These are phyloP conservation scores for Aegilops speltoides DNA, from an alignment of 176 grass and related monocot species.

Conservation along the genomic window DNA sequence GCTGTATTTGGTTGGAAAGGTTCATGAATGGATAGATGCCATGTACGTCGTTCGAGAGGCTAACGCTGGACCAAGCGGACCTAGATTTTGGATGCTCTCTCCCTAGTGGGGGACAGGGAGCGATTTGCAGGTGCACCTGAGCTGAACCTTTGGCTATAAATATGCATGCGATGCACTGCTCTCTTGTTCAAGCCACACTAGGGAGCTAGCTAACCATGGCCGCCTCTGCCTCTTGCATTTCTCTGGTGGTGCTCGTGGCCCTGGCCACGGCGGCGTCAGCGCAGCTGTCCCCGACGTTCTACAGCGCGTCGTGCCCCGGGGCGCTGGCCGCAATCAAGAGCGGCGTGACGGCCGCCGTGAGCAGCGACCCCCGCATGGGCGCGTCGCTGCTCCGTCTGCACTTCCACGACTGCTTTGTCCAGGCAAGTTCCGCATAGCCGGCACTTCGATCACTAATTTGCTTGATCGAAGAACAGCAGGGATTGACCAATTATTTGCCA, in stretches of 20 bases:
- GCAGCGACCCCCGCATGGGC: slow-evolving; percentile 51
- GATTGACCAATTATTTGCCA: neutral
- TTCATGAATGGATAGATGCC: no score
- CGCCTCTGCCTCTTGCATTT: neutral
- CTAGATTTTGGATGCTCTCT: neutral
- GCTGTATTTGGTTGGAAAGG: no score
- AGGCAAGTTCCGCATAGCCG: neutral
- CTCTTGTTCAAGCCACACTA: neutral
- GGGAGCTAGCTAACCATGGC: slow-evolving; percentile 18
- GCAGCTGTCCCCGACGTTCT: slow-evolving; percentile 84
- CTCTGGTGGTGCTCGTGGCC: neutral
- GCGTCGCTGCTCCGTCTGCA: slow-evolving; percentile 77
- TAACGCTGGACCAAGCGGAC: neutral
- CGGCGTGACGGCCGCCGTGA: slow-evolving; percentile 48
- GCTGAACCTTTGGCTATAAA: slow-evolving; percentile 17
- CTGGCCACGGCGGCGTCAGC: slow-evolving; percentile 38
- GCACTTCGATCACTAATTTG: neutral
- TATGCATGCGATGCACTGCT: slow-evolving; percentile 10
- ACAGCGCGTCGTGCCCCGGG: slow-evolving; percentile 53
- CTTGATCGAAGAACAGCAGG: neutral
- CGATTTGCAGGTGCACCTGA: neutral
- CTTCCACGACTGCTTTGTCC: slow-evolving; percentile 96
- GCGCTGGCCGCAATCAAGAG: slow-evolving; percentile 64
- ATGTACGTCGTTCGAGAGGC: neutral
- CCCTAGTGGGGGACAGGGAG: neutral